These are phyloP conservation scores for Petunia hybrid DNA, from an alignment of 305 asterid genomes.

Conservation along the genomic window DNA sequence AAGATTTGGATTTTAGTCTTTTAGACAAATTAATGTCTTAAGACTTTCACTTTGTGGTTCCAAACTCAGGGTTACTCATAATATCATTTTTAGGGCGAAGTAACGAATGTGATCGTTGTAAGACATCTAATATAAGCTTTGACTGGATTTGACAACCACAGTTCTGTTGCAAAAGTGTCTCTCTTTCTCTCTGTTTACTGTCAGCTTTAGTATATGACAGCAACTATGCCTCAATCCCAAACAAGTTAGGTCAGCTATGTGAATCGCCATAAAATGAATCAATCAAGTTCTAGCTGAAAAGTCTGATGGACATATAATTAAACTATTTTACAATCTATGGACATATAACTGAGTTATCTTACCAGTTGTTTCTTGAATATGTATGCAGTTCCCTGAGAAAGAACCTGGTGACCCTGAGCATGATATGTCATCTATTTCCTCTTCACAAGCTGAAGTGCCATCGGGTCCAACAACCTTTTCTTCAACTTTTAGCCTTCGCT, in stretches of 20 bases:
- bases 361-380: conserved; percentile 20
- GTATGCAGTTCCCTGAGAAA: conserved; percentile 5
- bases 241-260: too few relatives aligned
- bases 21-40: not conserved
- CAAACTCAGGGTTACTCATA: not conserved
- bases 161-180: not conserved
- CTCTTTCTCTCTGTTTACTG: not conserved
- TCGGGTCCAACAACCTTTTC: not conserved
- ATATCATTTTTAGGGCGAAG: not conserved
- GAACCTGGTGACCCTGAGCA: conserved; percentile 29
- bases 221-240: too few relatives aligned
- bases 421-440: not conserved
- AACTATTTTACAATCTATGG: not conserved
- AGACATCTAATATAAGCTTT: not conserved
- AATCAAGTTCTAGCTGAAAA: not conserved
- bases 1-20: not conserved
- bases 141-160: not conserved
- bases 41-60: not conserved
- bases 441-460: not conserved
- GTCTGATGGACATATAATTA: not conserved
- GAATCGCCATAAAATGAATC: not conserved
- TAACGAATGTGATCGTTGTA: not conserved
- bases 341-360: not conserved
- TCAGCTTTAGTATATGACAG: not conserved
- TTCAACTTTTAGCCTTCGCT: not conserved